Conservation (phyloP, 805 yeast species). For the Yarrowia hollandica region DNA sequence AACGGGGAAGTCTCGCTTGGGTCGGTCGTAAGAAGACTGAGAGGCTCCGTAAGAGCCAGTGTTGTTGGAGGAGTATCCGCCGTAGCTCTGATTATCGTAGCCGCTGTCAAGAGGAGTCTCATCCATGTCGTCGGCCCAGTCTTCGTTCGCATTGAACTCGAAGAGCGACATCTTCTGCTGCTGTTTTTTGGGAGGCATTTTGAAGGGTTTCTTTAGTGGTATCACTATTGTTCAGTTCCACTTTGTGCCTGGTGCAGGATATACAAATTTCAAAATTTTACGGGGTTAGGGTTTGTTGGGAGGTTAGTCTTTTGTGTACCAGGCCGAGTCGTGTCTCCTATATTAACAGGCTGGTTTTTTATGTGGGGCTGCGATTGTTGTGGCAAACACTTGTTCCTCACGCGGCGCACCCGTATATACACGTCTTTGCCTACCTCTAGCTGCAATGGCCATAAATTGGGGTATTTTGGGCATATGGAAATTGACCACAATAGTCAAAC, state of each 20-base stretch:
- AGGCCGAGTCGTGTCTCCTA: slow-evolving; percentile 1
- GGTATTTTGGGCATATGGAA: no score
- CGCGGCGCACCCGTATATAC: not conserved
- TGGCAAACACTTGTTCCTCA: not conserved
- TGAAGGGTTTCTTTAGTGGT: slow-evolving; percentile 32
- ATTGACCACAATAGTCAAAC: no score
- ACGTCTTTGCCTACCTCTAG: no score
- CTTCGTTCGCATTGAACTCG: slow-evolving; percentile 75
- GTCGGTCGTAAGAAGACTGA: slow-evolving; percentile 12
- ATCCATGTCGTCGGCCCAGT: slow-evolving; percentile 29
- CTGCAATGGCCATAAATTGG: no score
- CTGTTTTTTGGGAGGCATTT: slow-evolving; percentile 63
- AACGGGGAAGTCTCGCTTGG: slow-evolving; percentile 18
- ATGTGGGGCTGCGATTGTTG: not conserved
- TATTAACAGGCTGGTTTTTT: not conserved
- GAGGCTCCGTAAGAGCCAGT: slow-evolving; percentile 39
- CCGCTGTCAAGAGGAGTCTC: slow-evolving; percentile 21
- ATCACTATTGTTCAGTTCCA: slow-evolving; percentile 7
- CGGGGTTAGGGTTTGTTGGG: slow-evolving; percentile 14
- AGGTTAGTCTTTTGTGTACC: not conserved
- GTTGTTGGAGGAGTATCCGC: slow-evolving; percentile 17
- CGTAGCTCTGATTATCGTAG: slow-evolving; percentile 34
- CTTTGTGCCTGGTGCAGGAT: slow-evolving; percentile 4
- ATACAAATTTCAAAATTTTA: slow-evolving; percentile 19
- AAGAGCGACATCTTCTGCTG: slow-evolving; percentile 79